Evolutionary conservation across 768 basidiomycete genomes (phyloP).

Genomic region (Mycena pura): DNA sequence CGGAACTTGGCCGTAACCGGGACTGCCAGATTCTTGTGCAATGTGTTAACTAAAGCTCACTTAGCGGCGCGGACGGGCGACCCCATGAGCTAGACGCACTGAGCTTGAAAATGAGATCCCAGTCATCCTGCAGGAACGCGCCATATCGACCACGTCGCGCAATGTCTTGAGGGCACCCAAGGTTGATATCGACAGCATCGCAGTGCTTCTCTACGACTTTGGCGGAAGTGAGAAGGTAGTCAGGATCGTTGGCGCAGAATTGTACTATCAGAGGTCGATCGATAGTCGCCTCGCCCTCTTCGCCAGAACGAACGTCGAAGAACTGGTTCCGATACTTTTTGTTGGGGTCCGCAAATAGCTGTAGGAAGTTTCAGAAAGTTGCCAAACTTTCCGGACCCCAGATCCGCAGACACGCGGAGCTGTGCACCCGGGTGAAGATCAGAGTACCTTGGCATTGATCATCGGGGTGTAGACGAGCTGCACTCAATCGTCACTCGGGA

Average conservation of each 20-base stretch:
- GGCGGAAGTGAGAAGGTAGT: conserved; percentile 79
- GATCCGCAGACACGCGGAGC: too few relatives aligned
- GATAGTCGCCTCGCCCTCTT: conserved; percentile 77
- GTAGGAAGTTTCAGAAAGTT: background rate
- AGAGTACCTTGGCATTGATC: conserved; percentile 87
- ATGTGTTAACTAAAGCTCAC: conserved; percentile 69
- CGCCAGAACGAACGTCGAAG: conserved; percentile 73
- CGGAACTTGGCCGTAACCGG: conserved; percentile 98
- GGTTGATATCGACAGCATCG: conserved; percentile 94
- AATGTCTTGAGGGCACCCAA: conserved; percentile 96
- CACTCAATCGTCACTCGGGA: conserved; percentile 22
- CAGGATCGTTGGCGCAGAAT: conserved; percentile 92
- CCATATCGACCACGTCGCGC: conserved; percentile 89
- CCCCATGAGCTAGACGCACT: conserved; percentile 51
- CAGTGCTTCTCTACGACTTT: conserved; percentile 77
- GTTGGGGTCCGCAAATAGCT: conserved; percentile 68
- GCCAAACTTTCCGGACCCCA: too few relatives aligned
- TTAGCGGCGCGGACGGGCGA: background rate
- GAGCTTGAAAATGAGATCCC: conserved; percentile 84
- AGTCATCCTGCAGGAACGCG: conserved; percentile 92
- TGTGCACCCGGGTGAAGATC: background rate
- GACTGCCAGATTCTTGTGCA: conserved; percentile 84
- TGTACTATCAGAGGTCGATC: conserved; percentile 92
- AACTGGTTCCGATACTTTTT: conserved; percentile 64
- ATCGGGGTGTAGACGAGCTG: conserved; percentile 96